Evolutionary conservation across 306 rosid genomes (phyloP), one percentile per base, ranked within the genome.

Genomic region (Boehmeria nivea): DNA sequence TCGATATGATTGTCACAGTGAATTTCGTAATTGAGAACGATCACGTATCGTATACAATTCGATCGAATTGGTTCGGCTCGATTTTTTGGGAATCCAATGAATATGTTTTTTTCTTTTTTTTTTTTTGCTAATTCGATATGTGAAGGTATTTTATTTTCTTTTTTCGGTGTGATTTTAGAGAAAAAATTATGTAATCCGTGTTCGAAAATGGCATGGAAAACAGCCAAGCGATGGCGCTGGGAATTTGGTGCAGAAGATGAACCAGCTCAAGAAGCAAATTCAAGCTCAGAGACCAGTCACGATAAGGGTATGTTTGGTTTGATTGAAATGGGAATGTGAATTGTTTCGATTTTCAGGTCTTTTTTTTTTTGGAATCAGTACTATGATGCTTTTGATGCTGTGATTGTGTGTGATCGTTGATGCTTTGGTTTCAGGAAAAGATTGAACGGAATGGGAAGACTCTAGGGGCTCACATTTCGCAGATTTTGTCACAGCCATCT

Each of bases 241-340:
- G 60, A 51, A 60, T 66, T 80, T 87, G 83, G 48, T 66, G 24
- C n/a, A 42, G 67, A 83, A 81, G 81, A 81, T 91, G 68, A 72
- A 80, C 69, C 81, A 79, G 63, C 78, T 87, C 34, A 81, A 70
- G 75, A 78, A 63, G 81, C 79, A 91, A 84, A 82, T 91, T 69
- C 89, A 82, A 63, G 79, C 71, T 13, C 90, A 82, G 76, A 81
- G 98, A 71, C n/a, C 65, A 42, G 59, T 55, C 53, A 72, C 59
- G 3, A 56, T 91, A 28, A 77, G 68, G 60, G 95, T 86, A 74
- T 71, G 83, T 59, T 25, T n/a, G n/a, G n/a, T 46, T 33, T 33
- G 38, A n/a, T 3, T 3, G 10, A 5, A 11, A 40, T n/a, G 45
- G 17, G 10, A 11, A 40, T 2, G 45, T 5, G 15, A 40, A 14